Evolutionary conservation across 768 basidiomycete genomes (phyloP), one percentile per base, ranked within the genome.

Genomic region (Xanthoconium stramineum): DNA sequence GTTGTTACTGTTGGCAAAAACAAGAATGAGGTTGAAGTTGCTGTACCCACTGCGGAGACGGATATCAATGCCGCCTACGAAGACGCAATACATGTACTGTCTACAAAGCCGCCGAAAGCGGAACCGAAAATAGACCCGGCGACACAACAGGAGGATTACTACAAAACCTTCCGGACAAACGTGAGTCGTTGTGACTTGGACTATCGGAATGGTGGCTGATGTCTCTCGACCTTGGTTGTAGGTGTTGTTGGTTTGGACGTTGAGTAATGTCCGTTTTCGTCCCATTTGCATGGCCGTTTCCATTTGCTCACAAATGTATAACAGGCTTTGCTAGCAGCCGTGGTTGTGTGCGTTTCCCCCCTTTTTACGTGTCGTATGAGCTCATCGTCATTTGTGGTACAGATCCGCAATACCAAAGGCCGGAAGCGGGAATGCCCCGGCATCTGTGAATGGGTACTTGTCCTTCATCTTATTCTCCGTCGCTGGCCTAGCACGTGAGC

Each of bases 41-140:
- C 80, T 9, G 81, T 97, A 0, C 94, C 94, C 3, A 89, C 91
- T 1, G 86, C 86, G 50, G 86, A 96, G 68, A 91, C 85, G 63
- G 95, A 98, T 65, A 87, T 93, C 71, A 86, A 94, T 65, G 85
- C 87, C 32, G 81, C 88, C 51, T 98, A 98, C 66, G 91, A 96
- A 59, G 92, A 95, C 60, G 97, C 96, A 3, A 82, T 94, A 35
- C 85, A 88, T 62, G 84, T 94, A 3, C 73, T 98, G 49, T 79
- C 81, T 15, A 83, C 83, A 12, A 94, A 94, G 71, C 78, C 91
- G 29, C 88, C 89, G 3, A 89, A 89, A 70, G 81, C 73, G 47
- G 87, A 88, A 33, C 65, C 74, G 29, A 87, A 81, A 60, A 79
- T 79, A 0, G 89, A 94, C 69, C 65, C 69, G 32, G 68, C 74